Evolutionary conservation across 2,329 filamentous ascomycete species (phyloP).

Genomic region (Beauveria asiatica): DNA sequence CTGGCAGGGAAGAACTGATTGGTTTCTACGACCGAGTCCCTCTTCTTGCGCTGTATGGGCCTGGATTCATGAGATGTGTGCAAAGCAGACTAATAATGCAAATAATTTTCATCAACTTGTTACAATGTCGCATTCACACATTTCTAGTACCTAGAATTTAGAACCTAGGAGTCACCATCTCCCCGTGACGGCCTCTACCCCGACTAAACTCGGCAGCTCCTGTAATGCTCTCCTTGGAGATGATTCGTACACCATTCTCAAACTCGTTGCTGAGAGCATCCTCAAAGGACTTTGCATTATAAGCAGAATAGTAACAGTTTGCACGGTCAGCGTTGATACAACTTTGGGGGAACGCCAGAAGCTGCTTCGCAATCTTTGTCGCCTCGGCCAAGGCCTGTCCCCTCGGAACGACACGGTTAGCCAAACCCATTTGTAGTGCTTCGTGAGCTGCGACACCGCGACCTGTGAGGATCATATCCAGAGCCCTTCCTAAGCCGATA

Average conservation of each 20-base stretch:
- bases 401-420: constrained; percentile 42
- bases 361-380: constrained; percentile 33
- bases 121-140: not conserved
- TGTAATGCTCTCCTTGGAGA: constrained; percentile 31
- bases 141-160: not conserved
- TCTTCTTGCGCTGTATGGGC: not conserved
- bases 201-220: constrained; percentile 14
- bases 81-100: not conserved
- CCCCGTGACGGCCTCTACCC: not conserved
- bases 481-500: constrained; percentile 41
- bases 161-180: not conserved
- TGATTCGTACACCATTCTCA: constrained; percentile 31
- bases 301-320: constrained; percentile 42
- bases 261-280: constrained; percentile 42
- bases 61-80: not conserved
- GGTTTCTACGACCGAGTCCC: not conserved
- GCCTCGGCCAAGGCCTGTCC: constrained; percentile 41
- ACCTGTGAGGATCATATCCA: constrained; percentile 50
- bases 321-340: constrained; percentile 43
- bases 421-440: constrained; percentile 42
- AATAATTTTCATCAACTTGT: not conserved
- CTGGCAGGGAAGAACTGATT: not conserved
- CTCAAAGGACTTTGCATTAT: constrained; percentile 37
- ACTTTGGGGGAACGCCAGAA: constrained; percentile 40
- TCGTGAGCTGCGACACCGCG: constrained; percentile 38